Conservation (phyloP, 2,329 filamentous ascomycete genomes). For the Chaetomiaceae sp. region DNA sequence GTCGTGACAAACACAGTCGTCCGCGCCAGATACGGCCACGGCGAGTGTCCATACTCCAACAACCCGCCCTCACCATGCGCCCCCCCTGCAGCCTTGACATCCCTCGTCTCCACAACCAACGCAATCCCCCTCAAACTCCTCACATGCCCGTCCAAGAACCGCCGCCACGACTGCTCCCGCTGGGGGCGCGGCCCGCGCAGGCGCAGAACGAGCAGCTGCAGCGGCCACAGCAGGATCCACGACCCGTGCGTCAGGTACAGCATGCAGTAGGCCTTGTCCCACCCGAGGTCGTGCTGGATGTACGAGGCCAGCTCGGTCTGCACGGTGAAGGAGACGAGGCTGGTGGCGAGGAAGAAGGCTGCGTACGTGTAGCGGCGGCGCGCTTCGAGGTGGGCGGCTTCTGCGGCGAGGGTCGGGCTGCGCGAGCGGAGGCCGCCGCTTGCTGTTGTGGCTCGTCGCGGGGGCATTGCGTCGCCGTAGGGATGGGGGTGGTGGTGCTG, state of each 20-base stretch:
- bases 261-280: constrained; percentile 99
- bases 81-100: constrained; percentile 54
- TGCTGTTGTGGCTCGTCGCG: constrained; percentile 51
- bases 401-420: constrained; percentile 58
- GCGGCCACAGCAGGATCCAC: constrained; percentile 85
- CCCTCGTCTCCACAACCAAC: constrained; percentile 80
- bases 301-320: constrained; percentile 96
- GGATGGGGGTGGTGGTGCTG: neutral
- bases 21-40: constrained; percentile 65
- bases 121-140: constrained; percentile 49
- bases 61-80: neutral
- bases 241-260: constrained; percentile 95
- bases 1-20: constrained; percentile 79
- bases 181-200: constrained; percentile 52
- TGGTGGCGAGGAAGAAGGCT: constrained; percentile 74
- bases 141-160: constrained; percentile 71
- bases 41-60: constrained; percentile 30
- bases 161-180: constrained; percentile 69
- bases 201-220: constrained; percentile 74
- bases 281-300: constrained; percentile 85
- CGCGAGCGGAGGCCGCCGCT: constrained; percentile 64
- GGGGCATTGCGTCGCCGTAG: too few species aligned
- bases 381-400: constrained; percentile 59
- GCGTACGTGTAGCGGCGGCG: constrained; percentile 84
- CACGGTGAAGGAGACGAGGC: constrained; percentile 80